These are phyloP conservation scores for Truncatella angustata DNA, from an alignment of 2,329 filamentous ascomycete genomes.

Conservation along the genomic window DNA sequence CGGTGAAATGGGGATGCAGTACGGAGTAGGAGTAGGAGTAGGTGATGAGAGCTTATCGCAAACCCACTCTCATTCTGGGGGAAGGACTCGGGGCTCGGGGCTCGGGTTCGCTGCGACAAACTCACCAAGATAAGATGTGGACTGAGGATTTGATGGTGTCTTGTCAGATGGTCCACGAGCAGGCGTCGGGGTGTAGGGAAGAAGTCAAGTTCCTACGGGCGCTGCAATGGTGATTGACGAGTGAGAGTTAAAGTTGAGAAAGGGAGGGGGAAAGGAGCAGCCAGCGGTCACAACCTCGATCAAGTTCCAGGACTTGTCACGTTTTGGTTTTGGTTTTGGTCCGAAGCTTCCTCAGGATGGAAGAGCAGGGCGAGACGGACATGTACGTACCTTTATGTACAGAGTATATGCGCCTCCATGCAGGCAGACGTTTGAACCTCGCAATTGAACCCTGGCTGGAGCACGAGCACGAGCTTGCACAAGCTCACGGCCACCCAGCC, in stretches of 20 bases:
- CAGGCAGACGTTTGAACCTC: background rate
- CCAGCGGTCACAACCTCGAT: slow-evolving; percentile 3
- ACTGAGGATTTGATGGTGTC: background rate
- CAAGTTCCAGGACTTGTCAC: background rate
- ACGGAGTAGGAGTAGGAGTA: no score
- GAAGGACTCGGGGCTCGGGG: background rate
- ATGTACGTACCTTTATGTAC: background rate
- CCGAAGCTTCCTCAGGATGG: slow-evolving; percentile 1
- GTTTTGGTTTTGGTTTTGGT: background rate
- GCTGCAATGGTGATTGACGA: background rate
- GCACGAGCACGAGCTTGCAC: no score
- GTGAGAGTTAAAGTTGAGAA: background rate
- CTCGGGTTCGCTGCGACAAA: background rate
- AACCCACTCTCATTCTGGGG: background rate
- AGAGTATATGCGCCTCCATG: background rate
- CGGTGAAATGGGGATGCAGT: slow-evolving; percentile 1
- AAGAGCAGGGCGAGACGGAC: no score
- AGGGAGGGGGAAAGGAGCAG: background rate
- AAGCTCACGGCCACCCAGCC: no score
- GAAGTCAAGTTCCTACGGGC: background rate
- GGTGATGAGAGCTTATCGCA: background rate
- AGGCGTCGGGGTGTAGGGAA: background rate
- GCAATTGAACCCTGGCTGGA: no score
- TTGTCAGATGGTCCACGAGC: background rate
- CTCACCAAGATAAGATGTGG: background rate